Evolutionary conservation across 1,284 basidiomycete genomes (phyloP).

Genomic region (Megacollybia platyphylla): DNA sequence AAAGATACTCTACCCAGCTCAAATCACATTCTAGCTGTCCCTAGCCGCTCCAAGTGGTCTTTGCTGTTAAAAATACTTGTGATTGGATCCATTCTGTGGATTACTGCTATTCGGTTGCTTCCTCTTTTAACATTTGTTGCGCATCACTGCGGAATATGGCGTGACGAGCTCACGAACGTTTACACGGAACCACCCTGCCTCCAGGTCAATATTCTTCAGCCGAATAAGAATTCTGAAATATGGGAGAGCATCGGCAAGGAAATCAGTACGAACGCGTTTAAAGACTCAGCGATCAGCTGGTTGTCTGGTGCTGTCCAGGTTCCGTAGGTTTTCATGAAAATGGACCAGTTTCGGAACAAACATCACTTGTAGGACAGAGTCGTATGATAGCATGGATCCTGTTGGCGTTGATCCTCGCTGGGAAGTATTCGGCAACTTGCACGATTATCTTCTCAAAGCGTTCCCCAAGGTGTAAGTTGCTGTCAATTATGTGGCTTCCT

Average conservation of each 20-base stretch:
- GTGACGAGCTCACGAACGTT: neutral
- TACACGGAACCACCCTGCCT: neutral
- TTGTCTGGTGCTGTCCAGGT: constrained; percentile 20
- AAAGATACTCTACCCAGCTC: no score
- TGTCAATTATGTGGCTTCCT: neutral
- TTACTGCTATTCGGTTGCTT: no score
- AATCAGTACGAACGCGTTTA: constrained; percentile 18
- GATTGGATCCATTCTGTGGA: no score
- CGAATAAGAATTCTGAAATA: constrained; percentile 13
- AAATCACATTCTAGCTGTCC: no score
- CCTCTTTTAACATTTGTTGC: neutral
- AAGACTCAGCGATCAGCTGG: constrained; percentile 18
- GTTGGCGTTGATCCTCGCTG: constrained; percentile 16
- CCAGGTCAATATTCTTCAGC: constrained; percentile 14
- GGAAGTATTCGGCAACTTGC: constrained; percentile 13
- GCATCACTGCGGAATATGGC: neutral
- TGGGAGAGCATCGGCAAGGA: constrained; percentile 13
- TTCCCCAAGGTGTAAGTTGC: constrained; percentile 21
- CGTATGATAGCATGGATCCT: constrained; percentile 12
- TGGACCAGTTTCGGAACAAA: neutral
- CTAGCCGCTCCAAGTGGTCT: no score
- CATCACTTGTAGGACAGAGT: constrained; percentile 6
- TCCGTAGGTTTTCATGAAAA: constrained; percentile 11
- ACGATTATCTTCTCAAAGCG: constrained; percentile 12
- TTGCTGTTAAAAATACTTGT: no score